Conservation (phyloP, 2,329 filamentous ascomycete genomes). For the Trichoderma harzianum region DNA sequence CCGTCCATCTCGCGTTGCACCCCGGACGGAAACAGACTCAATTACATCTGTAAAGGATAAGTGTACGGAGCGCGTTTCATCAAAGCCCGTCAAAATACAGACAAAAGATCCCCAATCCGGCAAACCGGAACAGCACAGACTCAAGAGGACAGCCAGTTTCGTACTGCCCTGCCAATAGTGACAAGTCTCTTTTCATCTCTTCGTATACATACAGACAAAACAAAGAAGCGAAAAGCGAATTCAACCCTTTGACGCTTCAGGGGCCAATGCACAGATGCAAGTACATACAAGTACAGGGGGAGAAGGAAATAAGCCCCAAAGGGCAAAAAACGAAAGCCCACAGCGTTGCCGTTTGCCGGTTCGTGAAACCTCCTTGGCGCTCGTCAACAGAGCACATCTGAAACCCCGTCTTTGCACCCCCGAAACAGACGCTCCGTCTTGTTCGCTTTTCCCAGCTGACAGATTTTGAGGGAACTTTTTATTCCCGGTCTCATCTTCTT, state of each 20-base stretch:
- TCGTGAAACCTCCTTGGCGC: slow-evolving; percentile 11
- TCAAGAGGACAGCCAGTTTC: neutral
- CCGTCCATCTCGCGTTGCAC: neutral
- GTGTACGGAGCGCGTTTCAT: neutral
- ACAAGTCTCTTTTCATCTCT: neutral
- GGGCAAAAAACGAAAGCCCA: neutral
- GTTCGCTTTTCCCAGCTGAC: neutral
- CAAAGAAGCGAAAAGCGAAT: neutral
- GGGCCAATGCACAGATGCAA: neutral
- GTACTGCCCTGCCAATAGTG: neutral
- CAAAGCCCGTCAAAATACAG: neutral
- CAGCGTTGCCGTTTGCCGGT: neutral
- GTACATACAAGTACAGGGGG: no score
- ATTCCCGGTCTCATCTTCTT: slow-evolving; percentile 13
- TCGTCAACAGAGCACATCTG: neutral
- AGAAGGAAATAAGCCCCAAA: neutral
- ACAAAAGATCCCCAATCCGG: neutral
- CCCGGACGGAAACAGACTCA: neutral
- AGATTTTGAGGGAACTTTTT: neutral
- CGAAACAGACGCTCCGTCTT: slow-evolving; percentile 7
- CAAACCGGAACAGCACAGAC: neutral
- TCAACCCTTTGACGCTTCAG: neutral
- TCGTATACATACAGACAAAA: neutral
- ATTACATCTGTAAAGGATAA: neutral
- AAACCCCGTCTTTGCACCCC: neutral